Percentiles rank a stretch among this genome's conserved stretches.
Conservation (phyloP, 768 basidiomycete species). For the Porphyrellus cyaneotinctus region DNA sequence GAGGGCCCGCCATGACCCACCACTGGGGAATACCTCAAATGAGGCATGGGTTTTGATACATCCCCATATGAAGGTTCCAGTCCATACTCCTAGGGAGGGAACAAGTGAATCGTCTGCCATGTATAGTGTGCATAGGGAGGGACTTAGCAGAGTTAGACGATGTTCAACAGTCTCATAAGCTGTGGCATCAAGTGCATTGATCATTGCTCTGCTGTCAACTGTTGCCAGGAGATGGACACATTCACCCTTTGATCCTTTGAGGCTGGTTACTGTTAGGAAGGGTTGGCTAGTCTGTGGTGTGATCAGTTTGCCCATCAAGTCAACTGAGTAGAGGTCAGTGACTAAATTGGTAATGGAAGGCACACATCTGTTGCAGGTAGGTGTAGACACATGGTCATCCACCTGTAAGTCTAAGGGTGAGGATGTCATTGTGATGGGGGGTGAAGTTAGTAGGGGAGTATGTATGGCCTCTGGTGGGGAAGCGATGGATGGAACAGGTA, state of each 20-base stretch:
- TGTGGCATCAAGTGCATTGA: background rate
- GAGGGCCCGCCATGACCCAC: background rate
- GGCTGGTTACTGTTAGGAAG: background rate
- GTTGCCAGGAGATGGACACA: background rate
- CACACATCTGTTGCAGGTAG: no score
- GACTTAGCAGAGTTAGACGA: background rate
- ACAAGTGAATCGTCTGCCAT: background rate
- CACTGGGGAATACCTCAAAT: background rate
- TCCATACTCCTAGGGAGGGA: background rate
- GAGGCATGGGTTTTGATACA: background rate
- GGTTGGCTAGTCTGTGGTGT: background rate
- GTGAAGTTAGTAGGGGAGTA: no score
- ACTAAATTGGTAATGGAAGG: no score
- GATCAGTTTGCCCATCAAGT: background rate
- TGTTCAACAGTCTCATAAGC: background rate
- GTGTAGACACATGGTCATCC: no score
- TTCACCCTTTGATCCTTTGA: background rate
- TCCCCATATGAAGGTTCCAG: background rate
- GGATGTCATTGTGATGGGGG: no score
- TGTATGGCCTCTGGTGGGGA: no score
- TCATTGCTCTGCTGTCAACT: background rate
- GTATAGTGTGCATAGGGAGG: background rate
- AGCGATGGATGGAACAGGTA: no score
- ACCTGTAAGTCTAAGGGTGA: no score
- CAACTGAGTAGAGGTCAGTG: background rate